Percentiles rank a stretch among this genome's conserved stretches.
phyloP scores from a whole-genome alignment of 805 yeast species.

The Candida schatavii region DNA sequence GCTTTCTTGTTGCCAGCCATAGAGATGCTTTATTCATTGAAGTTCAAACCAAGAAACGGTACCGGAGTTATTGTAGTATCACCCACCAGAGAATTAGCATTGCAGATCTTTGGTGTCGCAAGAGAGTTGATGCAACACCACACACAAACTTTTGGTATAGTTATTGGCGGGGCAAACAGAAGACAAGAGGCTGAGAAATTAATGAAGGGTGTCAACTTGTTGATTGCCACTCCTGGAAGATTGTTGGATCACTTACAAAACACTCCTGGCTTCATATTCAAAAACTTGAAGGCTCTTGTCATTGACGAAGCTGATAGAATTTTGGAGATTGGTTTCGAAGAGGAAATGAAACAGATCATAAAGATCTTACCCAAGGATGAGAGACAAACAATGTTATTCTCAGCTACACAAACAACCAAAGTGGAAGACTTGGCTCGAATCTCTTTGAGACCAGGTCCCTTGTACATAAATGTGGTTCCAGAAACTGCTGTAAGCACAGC shows the following conservation, averaged over 20 bases:
- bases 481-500: constrained; percentile 86
- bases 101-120: constrained; percentile 97
- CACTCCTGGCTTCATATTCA: constrained; percentile 89
- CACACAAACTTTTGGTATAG: constrained; percentile 93
- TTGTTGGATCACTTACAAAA: constrained; percentile 94
- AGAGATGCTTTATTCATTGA: constrained; percentile 83
- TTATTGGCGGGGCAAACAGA: constrained; percentile 97
- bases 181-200: constrained; percentile 96
- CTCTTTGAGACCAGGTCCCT: constrained; percentile 89
- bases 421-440: constrained; percentile 98
- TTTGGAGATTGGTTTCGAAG: constrained; percentile 96
- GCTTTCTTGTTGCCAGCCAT: constrained; percentile 96
- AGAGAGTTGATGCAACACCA: constrained; percentile 88
- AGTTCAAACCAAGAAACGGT: constrained; percentile 96
- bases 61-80: constrained; percentile 95
- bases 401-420: constrained; percentile 99
- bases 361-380: constrained; percentile 88
- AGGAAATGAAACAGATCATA: constrained; percentile 96
- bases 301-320: constrained; percentile 99
- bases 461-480: constrained; percentile 88
- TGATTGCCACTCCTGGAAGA: constrained; percentile 98
- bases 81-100: constrained; percentile 96
- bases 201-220: constrained; percentile 86
- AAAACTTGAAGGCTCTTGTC: constrained; percentile 88
- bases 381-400: constrained; percentile 94